Conservation (phyloP, 441 rosid genomes). For the Populus hybrid region DNA sequence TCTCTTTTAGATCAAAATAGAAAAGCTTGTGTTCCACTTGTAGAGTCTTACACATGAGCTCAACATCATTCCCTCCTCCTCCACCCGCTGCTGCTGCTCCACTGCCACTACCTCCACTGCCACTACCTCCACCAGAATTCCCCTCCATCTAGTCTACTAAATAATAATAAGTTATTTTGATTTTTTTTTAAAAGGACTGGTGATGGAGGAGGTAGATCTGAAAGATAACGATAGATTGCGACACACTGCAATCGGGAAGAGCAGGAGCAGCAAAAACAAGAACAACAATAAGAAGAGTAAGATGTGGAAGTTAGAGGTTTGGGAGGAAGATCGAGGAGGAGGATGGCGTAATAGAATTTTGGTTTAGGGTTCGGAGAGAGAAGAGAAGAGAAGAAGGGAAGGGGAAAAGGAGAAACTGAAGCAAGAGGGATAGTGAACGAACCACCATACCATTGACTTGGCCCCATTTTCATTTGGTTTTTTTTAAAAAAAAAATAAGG, state of each 20-base stretch:
- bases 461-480: conserved; percentile 9
- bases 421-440: background rate
- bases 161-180: background rate
- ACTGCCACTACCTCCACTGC: conserved; percentile 37
- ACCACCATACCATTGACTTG: background rate
- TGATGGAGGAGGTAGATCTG: conserved; percentile 38
- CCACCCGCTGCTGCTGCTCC: conserved; percentile 15
- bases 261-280: background rate
- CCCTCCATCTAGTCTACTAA: conserved; percentile 45
- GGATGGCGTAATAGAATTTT: background rate
- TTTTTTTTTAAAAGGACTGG: background rate
- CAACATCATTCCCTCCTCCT: conserved; percentile 78
- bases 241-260: background rate
- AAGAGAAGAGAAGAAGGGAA: conserved; percentile 1
- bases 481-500: too few species aligned
- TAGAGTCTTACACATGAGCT: conserved; percentile 85
- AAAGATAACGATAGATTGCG: background rate
- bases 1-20: conserved; percentile 96
- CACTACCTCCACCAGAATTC: conserved; percentile 49
- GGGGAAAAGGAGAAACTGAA: background rate
- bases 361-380: conserved; percentile 11
- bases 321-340: background rate
- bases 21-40: conserved; percentile 97
- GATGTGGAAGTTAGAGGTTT: conserved; percentile 5
- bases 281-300: background rate